Evolutionary conservation across 2,329 filamentous ascomycete genomes (phyloP).

Genomic region (Claviceps sp.): DNA sequence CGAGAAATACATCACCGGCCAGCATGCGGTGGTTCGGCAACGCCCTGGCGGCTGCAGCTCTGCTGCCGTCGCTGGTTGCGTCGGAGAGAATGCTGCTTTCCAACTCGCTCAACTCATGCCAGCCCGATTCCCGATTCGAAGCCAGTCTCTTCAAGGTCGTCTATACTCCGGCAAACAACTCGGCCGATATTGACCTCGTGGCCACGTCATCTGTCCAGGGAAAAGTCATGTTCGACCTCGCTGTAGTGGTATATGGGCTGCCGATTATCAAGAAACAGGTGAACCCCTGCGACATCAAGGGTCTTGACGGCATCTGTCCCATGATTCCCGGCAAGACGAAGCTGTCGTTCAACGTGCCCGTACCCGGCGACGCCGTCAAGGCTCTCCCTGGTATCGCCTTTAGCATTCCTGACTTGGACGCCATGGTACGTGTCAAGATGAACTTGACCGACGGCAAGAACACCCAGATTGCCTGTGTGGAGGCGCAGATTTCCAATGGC

Average conservation of each 20-base stretch:
- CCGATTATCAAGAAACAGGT: slow-evolving; percentile 48
- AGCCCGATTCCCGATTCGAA: slow-evolving; percentile 65
- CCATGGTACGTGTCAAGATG: slow-evolving; percentile 67
- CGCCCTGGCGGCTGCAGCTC: slow-evolving; percentile 1
- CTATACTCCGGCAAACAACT: slow-evolving; percentile 57
- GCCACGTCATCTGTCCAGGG: slow-evolving; percentile 66
- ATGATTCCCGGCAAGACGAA: slow-evolving; percentile 76
- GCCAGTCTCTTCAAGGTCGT: slow-evolving; percentile 73
- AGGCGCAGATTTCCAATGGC: slow-evolving; percentile 76
- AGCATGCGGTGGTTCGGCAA: slow-evolving; percentile 4
- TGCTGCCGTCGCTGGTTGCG: slow-evolving; percentile 3
- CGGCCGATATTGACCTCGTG: slow-evolving; percentile 55
- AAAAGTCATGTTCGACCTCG: slow-evolving; percentile 47
- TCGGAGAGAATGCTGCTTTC: slow-evolving; percentile 18
- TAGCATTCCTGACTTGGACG: slow-evolving; percentile 79
- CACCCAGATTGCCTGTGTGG: slow-evolving; percentile 64
- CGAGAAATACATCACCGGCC: background rate
- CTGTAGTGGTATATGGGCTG: slow-evolving; percentile 37
- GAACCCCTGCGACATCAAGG: slow-evolving; percentile 55
- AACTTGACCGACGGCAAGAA: slow-evolving; percentile 45
- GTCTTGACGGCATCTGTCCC: slow-evolving; percentile 64
- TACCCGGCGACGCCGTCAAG: slow-evolving; percentile 41
- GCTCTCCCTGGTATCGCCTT: slow-evolving; percentile 73
- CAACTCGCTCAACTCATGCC: slow-evolving; percentile 66
- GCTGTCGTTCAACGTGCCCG: slow-evolving; percentile 51